A percentile compares a stretch with the other conserved stretches of the same genome.
phyloP scores from a whole-genome alignment of 2,329 filamentous ascomycete species.

The Pseudocercospora eumusae region DNA sequence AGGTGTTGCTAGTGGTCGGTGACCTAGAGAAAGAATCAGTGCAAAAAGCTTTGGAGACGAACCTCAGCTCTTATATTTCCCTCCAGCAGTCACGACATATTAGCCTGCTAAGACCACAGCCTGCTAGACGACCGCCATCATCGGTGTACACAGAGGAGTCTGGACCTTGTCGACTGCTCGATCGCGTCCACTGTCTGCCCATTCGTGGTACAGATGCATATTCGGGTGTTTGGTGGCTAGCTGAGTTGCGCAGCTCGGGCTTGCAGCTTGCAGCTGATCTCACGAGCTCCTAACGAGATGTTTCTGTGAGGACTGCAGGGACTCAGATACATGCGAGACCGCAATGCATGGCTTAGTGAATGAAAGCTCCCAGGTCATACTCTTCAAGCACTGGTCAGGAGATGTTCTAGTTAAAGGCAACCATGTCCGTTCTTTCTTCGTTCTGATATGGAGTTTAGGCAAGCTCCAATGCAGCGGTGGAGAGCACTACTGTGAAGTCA shows the following conservation, averaged over 20 bases:
- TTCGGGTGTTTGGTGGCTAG: not conserved
- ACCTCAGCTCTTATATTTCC: not conserved
- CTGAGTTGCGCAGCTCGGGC: not conserved
- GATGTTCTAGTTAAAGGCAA: not conserved
- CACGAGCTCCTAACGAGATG: not conserved
- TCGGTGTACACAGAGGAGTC: not conserved
- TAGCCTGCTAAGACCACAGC: not conserved
- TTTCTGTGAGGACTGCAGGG: not conserved
- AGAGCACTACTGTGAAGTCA: not conserved
- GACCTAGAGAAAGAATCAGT: not conserved
- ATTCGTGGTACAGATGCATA: not conserved
- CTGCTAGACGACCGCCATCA: not conserved
- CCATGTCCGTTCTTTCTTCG: not conserved
- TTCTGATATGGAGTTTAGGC: not conserved
- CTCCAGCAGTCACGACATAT: not conserved
- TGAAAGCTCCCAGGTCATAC: not conserved
- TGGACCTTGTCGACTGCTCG: not conserved
- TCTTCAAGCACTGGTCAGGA: not conserved
- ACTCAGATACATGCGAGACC: not conserved
- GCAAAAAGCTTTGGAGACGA: not conserved
- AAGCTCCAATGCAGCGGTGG: not conserved
- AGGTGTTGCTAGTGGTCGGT: not conserved
- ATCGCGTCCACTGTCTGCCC: not conserved
- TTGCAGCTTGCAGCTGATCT: not conserved
- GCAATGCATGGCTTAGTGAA: not conserved